phyloP scores from a whole-genome alignment of 768 basidiomycete genomes.

The Lentinula detonsa region DNA sequence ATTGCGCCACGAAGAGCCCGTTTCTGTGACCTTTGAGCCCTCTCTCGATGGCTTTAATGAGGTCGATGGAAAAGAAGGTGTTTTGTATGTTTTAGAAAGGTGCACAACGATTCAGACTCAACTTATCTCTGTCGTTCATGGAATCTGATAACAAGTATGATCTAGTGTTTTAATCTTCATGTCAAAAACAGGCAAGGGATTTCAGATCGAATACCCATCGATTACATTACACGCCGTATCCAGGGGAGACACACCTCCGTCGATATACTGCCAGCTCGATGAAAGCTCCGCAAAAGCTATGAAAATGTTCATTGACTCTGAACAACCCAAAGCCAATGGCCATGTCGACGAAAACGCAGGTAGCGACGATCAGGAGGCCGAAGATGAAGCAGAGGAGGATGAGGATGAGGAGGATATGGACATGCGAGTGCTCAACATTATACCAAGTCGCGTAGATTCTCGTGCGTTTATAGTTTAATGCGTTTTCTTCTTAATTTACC shows the following conservation, averaged over 20 bases:
- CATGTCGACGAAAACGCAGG: conserved; percentile 17
- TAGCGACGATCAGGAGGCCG: conserved; percentile 23
- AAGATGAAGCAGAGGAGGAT: conserved; percentile 13
- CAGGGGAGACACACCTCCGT: conserved; percentile 52
- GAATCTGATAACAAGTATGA: not conserved
- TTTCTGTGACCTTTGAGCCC: conserved; percentile 67
- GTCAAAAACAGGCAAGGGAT: conserved; percentile 61
- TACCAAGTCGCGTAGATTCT: conserved; percentile 50
- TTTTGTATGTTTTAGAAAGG: conserved; percentile 86
- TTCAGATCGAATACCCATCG: conserved; percentile 82
- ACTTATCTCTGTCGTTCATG: not conserved
- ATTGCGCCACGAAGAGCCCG: conserved; percentile 69
- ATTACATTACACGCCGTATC: conserved; percentile 94
- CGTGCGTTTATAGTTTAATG: conserved; percentile 39
- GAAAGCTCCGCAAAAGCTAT: conserved; percentile 33
- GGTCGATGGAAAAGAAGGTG: conserved; percentile 51
- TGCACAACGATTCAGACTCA: conserved; percentile 18
- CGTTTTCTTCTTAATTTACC: not conserved
- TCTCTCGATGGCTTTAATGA: conserved; percentile 52
- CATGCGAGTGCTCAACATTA: conserved; percentile 76
- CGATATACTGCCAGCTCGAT: conserved; percentile 93
- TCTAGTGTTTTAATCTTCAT: conserved; percentile 73
- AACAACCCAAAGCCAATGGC: conserved; percentile 21
- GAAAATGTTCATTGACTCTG: not conserved
- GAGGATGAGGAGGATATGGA: conserved; percentile 22